These are phyloP conservation scores for Turritis glabra DNA, from an alignment of 345 rosid species.

Conservation along the genomic window DNA sequence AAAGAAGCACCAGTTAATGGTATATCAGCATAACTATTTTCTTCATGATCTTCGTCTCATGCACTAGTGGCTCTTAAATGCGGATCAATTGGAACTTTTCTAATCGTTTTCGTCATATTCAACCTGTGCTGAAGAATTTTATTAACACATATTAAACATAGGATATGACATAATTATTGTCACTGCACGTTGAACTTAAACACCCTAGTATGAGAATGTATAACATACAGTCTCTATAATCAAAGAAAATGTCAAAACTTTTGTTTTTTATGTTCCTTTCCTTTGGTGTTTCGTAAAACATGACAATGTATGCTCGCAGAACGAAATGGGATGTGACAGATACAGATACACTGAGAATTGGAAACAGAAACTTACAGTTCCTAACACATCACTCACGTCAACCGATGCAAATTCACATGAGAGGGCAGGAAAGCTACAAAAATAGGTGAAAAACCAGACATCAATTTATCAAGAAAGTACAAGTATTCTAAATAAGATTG, in stretches of 20 bases:
- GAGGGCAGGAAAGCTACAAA: constrained; percentile 87
- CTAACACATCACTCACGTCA: constrained; percentile 86
- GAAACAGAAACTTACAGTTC: constrained; percentile 75
- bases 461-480: background rate
- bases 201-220: background rate
- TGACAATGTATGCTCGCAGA: background rate
- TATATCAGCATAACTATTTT: constrained; percentile 50
- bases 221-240: background rate
- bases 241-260: background rate
- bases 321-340: background rate
- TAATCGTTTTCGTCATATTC: constrained; percentile 85
- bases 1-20: constrained; percentile 55
- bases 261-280: background rate
- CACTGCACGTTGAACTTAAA: background rate
- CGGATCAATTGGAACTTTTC: constrained; percentile 75
- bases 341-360: constrained; percentile 13
- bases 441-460: background rate
- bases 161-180: background rate
- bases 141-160: constrained; percentile 8
- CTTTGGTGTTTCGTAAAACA: background rate
- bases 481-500: background rate
- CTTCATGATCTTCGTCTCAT: constrained; percentile 68
- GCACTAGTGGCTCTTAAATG: constrained; percentile 65
- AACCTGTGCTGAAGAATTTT: constrained; percentile 78
- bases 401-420: constrained; percentile 98